Percentiles rank a stretch among this genome's conserved stretches.
Conservation (phyloP, 2,329 filamentous ascomycete species). For the Coleophoma cylindrospora region DNA sequence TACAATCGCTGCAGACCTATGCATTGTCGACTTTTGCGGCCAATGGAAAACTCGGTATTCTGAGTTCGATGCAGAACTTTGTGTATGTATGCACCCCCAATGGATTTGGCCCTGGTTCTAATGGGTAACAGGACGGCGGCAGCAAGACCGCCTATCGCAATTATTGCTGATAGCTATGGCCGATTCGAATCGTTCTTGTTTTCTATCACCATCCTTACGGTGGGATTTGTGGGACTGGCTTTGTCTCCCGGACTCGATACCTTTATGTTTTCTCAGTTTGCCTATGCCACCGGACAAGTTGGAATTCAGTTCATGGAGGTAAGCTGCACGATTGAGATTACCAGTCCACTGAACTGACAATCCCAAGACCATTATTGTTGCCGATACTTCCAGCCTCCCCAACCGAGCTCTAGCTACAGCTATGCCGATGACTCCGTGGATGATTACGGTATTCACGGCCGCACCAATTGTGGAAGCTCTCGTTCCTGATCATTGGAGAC, state of each 20-base stretch:
- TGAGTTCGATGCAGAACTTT: slow-evolving; percentile 3
- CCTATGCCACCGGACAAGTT: neutral
- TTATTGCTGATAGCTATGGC: neutral
- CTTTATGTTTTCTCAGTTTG: slow-evolving; percentile 1
- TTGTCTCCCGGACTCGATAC: neutral
- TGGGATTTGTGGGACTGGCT: neutral
- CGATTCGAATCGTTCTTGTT: neutral
- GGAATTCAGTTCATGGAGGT: slow-evolving; percentile 3
- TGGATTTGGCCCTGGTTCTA: neutral
- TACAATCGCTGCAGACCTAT: slow-evolving; percentile 1
- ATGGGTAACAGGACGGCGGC: neutral
- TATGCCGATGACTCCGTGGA: slow-evolving; percentile 3
- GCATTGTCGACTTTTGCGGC: slow-evolving; percentile 1
- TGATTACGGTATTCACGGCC: slow-evolving; percentile 2
- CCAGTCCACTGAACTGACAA: neutral
- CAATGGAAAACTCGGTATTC: slow-evolving; percentile 1
- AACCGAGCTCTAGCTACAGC: slow-evolving; percentile 2
- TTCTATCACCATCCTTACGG: neutral
- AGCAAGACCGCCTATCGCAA: slow-evolving; percentile 1
- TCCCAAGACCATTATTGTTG: slow-evolving; percentile 1
- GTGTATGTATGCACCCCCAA: neutral
- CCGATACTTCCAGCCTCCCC: slow-evolving; percentile 2
- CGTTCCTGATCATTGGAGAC: slow-evolving; percentile 2
- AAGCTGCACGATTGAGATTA: no score
- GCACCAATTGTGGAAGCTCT: slow-evolving; percentile 2